A percentile compares a stretch with the other conserved stretches of the same genome.
These are phyloP conservation scores for Lactarius quietus DNA, from an alignment of 768 basidiomycete genomes.

Conservation along the genomic window DNA sequence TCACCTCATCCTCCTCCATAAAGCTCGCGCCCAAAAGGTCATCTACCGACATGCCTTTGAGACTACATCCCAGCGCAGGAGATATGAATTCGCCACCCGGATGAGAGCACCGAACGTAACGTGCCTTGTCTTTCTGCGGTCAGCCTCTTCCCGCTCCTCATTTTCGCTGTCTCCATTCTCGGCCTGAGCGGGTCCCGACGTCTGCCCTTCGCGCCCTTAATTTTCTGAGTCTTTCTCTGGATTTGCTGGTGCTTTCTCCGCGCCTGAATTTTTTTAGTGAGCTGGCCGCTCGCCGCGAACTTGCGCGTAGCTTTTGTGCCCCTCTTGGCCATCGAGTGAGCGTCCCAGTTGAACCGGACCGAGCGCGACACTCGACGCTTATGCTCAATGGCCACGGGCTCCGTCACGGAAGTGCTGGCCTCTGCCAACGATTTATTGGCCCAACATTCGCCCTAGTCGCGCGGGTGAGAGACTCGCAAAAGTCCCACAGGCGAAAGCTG, in stretches of 20 bases:
- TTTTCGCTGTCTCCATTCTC: constrained; percentile 31
- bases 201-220: constrained; percentile 39
- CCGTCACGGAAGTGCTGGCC: constrained; percentile 45
- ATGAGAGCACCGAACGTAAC: background rate
- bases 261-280: constrained; percentile 82
- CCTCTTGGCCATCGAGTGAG: constrained; percentile 47
- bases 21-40: constrained; percentile 71
- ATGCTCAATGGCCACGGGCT: constrained; percentile 8
- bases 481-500: constrained; percentile 52
- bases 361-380: background rate
- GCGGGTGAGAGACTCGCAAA: constrained; percentile 54
- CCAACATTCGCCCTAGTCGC: constrained; percentile 56
- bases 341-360: background rate
- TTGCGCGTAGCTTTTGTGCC: constrained; percentile 80
- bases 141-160: constrained; percentile 22
- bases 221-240: constrained; percentile 64
- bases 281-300: constrained; percentile 82
- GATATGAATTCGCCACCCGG: background rate
- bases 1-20: constrained; percentile 59
- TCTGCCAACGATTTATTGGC: constrained; percentile 65
- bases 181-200: constrained; percentile 29
- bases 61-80: constrained; percentile 29
- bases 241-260: constrained; percentile 78
- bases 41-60: constrained; percentile 66
- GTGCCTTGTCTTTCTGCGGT: constrained; percentile 29